A percentile compares a stretch with the other conserved stretches of the same genome.
Evolutionary conservation across 202 grass and related monocot species (phyloP).

Genomic region (Musa balbisiana): DNA sequence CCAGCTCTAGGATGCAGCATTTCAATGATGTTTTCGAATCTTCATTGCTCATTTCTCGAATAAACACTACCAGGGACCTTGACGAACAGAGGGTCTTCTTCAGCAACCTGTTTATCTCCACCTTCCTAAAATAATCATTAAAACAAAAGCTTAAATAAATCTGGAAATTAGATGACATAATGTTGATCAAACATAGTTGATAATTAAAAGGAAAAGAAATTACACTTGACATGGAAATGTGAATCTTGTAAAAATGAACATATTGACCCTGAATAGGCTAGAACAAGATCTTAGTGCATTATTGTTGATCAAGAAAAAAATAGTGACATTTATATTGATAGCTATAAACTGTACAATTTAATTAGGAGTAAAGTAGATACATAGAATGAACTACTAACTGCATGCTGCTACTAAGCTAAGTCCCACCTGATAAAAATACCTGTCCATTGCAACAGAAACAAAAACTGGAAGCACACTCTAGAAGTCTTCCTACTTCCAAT

Average conservation of each 20-base stretch:
- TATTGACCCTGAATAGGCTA: no score
- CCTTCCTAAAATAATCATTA: conserved; percentile 18
- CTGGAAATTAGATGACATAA: neutral
- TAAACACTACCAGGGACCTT: conserved; percentile 81
- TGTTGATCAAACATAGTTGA: neutral
- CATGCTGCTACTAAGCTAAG: no score
- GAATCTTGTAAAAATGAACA: neutral
- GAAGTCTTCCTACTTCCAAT: no score
- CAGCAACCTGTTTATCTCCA: conserved; percentile 27
- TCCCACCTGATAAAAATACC: no score
- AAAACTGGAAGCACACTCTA: no score
- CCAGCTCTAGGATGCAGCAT: neutral
- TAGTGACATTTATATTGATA: no score
- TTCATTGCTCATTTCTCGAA: conserved; percentile 23
- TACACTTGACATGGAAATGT: no score
- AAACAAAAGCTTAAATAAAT: conserved; percentile 1
- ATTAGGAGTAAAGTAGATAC: no score
- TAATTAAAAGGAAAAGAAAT: neutral
- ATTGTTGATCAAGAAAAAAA: neutral
- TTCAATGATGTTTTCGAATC: neutral
- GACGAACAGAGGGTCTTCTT: conserved; percentile 34
- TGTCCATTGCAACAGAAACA: no score
- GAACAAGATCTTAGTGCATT: no score
- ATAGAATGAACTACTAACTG: no score
- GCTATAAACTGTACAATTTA: no score